These are phyloP conservation scores for Dactylellina sp. DNA, from an alignment of 2,329 filamentous ascomycete genomes.

Conservation along the genomic window DNA sequence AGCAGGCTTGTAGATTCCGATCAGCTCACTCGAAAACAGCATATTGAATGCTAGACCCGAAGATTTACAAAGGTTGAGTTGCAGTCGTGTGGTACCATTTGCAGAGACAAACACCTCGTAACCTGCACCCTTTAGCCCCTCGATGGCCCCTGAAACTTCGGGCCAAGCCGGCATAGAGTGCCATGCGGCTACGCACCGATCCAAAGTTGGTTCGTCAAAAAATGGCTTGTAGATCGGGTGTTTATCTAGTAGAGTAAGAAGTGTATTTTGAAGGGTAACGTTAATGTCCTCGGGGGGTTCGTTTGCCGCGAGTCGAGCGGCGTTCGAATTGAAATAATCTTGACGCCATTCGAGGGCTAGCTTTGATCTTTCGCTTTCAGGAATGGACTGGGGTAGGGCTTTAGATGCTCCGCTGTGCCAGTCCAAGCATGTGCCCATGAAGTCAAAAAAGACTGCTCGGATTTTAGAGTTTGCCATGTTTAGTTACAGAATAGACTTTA, in stretches of 20 bases:
- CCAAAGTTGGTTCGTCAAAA: background rate
- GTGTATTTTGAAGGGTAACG: background rate
- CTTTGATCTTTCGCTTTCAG: background rate
- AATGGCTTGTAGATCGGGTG: background rate
- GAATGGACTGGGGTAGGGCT: background rate
- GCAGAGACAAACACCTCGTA: constrained; percentile 2
- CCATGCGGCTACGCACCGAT: background rate
- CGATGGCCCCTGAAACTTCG: background rate
- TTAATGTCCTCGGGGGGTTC: background rate
- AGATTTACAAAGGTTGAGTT: background rate
- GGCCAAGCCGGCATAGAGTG: background rate
- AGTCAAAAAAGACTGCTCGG: background rate
- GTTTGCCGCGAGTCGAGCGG: background rate
- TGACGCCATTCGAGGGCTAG: background rate
- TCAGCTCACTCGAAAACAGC: background rate
- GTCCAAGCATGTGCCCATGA: constrained; percentile 1
- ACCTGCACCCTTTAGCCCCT: background rate
- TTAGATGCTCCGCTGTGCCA: background rate
- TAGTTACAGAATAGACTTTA: background rate
- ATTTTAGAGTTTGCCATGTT: background rate
- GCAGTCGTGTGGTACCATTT: background rate
- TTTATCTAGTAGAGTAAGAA: background rate
- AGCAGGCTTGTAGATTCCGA: background rate
- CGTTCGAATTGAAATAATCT: background rate
- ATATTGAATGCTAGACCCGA: background rate